These are phyloP conservation scores for Scheffersomyces insectosa DNA, from an alignment of 1,139 yeast species.

Conservation along the genomic window DNA sequence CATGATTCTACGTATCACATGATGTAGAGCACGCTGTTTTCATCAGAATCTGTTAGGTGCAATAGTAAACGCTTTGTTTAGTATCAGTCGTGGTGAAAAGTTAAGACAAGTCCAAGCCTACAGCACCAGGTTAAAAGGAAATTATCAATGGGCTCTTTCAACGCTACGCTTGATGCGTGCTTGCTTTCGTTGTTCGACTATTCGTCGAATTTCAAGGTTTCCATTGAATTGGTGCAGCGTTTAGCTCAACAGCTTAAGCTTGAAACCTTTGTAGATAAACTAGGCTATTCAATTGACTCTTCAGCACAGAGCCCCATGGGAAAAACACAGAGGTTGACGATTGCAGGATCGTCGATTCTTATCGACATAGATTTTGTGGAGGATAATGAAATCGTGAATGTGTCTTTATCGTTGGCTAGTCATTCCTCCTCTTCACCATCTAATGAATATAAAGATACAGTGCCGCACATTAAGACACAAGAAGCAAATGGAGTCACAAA, in stretches of 20 bases:
- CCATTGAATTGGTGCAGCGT: slow-evolving; percentile 42
- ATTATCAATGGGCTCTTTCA: slow-evolving; percentile 13
- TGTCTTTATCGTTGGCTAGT: slow-evolving; percentile 40
- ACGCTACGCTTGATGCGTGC: slow-evolving; percentile 27
- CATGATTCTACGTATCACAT: background rate
- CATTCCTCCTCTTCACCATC: background rate
- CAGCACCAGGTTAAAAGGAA: background rate
- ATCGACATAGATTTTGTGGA: slow-evolving; percentile 44
- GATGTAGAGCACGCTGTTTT: background rate
- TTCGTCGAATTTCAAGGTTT: slow-evolving; percentile 30
- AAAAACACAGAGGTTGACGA: slow-evolving; percentile 34
- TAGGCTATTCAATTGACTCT: slow-evolving; percentile 27
- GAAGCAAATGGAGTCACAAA: slow-evolving; percentile 2
- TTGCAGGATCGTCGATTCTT: slow-evolving; percentile 45
- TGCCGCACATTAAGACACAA: background rate
- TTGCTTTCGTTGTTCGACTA: slow-evolving; percentile 33
- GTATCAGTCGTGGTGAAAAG: slow-evolving; percentile 6
- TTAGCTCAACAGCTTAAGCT: slow-evolving; percentile 43
- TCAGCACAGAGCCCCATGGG: slow-evolving; percentile 14
- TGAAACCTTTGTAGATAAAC: slow-evolving; percentile 45
- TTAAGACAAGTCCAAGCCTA: slow-evolving; percentile 10
- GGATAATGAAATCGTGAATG: slow-evolving; percentile 25
- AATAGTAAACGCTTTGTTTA: background rate
- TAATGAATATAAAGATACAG: background rate
- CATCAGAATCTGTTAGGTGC: background rate